A percentile compares a stretch with the other conserved stretches of the same genome.
Conservation (phyloP, 2,329 filamentous ascomycete genomes). For the Arthrobotrys entomopaga region DNA sequence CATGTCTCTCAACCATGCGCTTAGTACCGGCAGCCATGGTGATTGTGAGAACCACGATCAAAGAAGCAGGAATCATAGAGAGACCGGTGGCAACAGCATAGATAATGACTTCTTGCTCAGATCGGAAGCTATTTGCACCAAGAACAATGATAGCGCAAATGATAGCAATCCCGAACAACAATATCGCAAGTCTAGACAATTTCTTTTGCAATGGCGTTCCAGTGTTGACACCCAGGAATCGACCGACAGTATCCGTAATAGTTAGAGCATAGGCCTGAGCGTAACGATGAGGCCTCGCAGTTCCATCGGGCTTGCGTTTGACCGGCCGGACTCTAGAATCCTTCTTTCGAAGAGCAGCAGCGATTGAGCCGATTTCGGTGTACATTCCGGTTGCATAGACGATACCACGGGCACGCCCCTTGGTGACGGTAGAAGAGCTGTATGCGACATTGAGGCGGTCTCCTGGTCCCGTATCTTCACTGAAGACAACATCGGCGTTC, state of each 20-base stretch:
- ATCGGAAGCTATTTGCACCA: slow-evolving; percentile 70
- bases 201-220: slow-evolving; percentile 77
- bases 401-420: slow-evolving; percentile 72
- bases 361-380: slow-evolving; percentile 74
- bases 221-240: slow-evolving; percentile 74
- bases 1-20: slow-evolving; percentile 68
- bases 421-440: slow-evolving; percentile 71
- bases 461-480: slow-evolving; percentile 68
- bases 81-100: slow-evolving; percentile 71
- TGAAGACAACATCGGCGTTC: slow-evolving; percentile 65
- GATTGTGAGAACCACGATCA: slow-evolving; percentile 74
- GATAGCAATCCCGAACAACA: slow-evolving; percentile 72
- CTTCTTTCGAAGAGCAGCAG: slow-evolving; percentile 71
- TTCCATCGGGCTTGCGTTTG: slow-evolving; percentile 66
- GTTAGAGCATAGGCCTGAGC: slow-evolving; percentile 66
- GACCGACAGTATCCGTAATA: slow-evolving; percentile 69
- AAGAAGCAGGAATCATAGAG: slow-evolving; percentile 71
- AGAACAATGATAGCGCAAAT: slow-evolving; percentile 76
- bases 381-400: slow-evolving; percentile 71
- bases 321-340: slow-evolving; percentile 67
- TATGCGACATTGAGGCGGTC: slow-evolving; percentile 73
- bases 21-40: slow-evolving; percentile 73
- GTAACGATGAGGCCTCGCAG: slow-evolving; percentile 68
- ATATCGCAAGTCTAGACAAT: slow-evolving; percentile 74
- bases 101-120: slow-evolving; percentile 71